Evolutionary conservation across 805 yeast genomes (phyloP).

Genomic region (Starmerella bacillaris): DNA sequence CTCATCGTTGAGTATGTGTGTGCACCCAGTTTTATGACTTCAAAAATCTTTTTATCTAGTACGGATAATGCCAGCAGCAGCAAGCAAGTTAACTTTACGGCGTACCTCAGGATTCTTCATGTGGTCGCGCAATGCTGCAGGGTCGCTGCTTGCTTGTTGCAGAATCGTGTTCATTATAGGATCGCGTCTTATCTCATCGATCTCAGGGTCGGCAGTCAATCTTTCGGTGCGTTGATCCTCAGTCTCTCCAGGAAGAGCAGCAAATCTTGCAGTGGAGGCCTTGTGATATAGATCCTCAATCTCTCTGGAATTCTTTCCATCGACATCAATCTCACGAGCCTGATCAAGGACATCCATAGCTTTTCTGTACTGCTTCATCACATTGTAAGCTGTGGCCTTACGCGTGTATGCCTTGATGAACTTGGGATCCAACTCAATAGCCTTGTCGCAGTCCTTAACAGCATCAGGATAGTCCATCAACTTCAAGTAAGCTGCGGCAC

Average conservation of each 20-base stretch:
- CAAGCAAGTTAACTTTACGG: constrained; percentile 69
- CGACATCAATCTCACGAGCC: constrained; percentile 61
- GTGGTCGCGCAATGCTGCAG: constrained; percentile 93
- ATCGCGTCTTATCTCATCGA: constrained; percentile 76
- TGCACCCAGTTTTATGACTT: no score
- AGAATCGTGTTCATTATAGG: constrained; percentile 94
- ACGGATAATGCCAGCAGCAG: constrained; percentile 93
- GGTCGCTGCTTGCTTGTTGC: constrained; percentile 84
- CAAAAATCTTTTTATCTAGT: constrained; percentile 47
- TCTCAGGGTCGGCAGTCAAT: constrained; percentile 83
- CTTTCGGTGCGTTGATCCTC: constrained; percentile 88
- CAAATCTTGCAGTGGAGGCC: constrained; percentile 62
- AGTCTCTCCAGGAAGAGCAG: constrained; percentile 69
- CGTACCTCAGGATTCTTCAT: constrained; percentile 90
- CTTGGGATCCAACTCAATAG: constrained; percentile 70
- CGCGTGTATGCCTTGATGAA: constrained; percentile 91
- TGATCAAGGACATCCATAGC: constrained; percentile 63
- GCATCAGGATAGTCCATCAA: constrained; percentile 96
- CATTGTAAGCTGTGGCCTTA: constrained; percentile 86
- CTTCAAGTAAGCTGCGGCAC: constrained; percentile 93
- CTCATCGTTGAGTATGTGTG: no score
- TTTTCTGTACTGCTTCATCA: constrained; percentile 68
- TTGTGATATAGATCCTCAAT: constrained; percentile 66
- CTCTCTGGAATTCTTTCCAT: constrained; percentile 44
- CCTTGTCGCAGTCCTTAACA: constrained; percentile 74